Evolutionary conservation across 352 stramenopile species (phyloP), one percentile per base, ranked within the genome.

Genomic region (Globisporangium camurandrum): DNA sequence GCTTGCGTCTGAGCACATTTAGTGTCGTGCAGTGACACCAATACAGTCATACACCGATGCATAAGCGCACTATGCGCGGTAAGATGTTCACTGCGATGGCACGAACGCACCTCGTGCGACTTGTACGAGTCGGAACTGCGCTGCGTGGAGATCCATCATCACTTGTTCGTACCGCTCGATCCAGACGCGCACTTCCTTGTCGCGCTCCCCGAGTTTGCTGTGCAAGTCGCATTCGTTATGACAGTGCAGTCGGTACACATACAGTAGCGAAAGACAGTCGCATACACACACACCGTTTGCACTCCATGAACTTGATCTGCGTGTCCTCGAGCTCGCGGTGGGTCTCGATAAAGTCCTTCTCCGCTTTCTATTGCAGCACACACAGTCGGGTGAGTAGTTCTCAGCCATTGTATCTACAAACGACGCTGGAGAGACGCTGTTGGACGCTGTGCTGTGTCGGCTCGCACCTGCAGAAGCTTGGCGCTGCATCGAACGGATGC

Each of bases 141-240:
- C 70, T 8, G 69, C 77, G 44, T 92, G 80, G 9, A 92, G 62
- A 48, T 92, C 80, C 57, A 92, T 68, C 77, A 89, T 92, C 22
- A 87, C 80, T 50, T 92, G 80, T 30, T 92, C 79, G 41, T 92
- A 92, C 42, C 77, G 66, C 44, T 88, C 66, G 26, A 88, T 86
- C 80, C 80, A 92, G 3, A 86, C 45, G 7, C 65, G 64, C 7
- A 85, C 70, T 54, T 89, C 75, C 1, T 62, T 55, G 17, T 84
- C 69, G 27, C 80, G 81, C 17, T 69, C 63, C 3, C 51, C 63
- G 9, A 82, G 33, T 50, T 67, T 75, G 9, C 75, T 86, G 43
- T 3, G 17, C 12, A 5, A 14, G 20, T 17, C 3, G 12, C n/a
- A 23, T 17, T 2, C 27, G 7, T 10, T 3, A 38, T 22, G 3